Base-by-base conservation (phyloP, 768 basidiomycete species). In the Dacryopinax primogenitus region DNA sequence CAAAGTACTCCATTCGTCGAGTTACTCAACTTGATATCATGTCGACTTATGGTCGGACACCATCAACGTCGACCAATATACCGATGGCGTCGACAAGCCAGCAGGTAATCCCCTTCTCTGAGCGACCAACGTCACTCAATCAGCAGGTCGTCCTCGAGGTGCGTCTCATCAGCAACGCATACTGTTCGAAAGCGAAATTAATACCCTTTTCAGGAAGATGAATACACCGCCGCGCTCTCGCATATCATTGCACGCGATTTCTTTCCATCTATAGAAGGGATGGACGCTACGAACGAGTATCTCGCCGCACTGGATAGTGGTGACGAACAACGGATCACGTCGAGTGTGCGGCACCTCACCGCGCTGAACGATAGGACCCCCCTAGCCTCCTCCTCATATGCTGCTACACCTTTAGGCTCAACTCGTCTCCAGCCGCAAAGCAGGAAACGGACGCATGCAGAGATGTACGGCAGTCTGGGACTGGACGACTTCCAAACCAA, bases 171-270 rank as follows among this genome's bases (percentile, higher is more conserved):
- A n/a, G n/a, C n/a, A n/a, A 12, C 32, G 36, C 39, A 4, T 1
- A 16, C 21, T 7, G 1, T 0, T 9, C 23, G 1, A 4, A 15
- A 47, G 37, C 37, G 37, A 11, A 39, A 11, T 39, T n/a, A 11
- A n/a, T 11, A 11, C 11, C 12, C 37, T 7, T 16, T 2, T 58
- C 67, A 77, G 62, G 96, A 99, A 78, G 96, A 98, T 68, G 92
- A 93, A 73, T 98, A 98, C 74, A 93, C 92, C 1, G 85, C 83
- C 51, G 89, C 88, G 1, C 80, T 99, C 23, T 91, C 90, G 12
- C 82, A 85, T 58, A 97, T 98, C 71, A 98, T 98, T 71, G 88
- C 90, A 37, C 86, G 96, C 62, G 95, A 98, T 77, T 99, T 99
- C 81, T 99, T 98, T 72, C 96, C 96, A 0, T 91, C 91, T 13